phyloP scores from a whole-genome alignment of 176 grass and related monocot genomes.

The Aegilops sharonensis region DNA sequence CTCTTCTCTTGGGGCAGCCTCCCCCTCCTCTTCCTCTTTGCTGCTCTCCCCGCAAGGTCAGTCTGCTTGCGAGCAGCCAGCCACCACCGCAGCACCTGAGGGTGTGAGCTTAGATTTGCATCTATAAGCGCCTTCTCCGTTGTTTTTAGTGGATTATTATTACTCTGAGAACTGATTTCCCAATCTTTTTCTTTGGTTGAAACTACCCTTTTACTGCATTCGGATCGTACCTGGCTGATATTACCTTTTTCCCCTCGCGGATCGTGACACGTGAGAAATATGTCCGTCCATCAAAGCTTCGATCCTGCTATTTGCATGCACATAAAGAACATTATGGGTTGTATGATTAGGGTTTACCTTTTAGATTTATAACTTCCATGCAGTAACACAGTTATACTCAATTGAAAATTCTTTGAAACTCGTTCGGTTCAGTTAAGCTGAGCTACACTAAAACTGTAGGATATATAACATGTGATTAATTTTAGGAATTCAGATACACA shows the following conservation, averaged over 20 bases:
- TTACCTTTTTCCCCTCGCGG: conserved; percentile 10
- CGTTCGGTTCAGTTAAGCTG: neutral
- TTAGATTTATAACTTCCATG: conserved; percentile 2
- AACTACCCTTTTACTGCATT: conserved; percentile 28
- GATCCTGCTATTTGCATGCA: conserved; percentile 5
- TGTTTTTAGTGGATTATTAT: conserved; percentile 24
- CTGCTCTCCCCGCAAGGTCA: conserved; percentile 58
- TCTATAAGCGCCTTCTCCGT: conserved; percentile 52
- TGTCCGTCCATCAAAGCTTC: conserved; percentile 14
- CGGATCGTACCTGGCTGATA: conserved; percentile 25
- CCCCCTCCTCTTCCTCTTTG: conserved; percentile 43
- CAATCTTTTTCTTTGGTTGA: conserved; percentile 2
- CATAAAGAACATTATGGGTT: conserved; percentile 2
- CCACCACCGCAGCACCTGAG: conserved; percentile 44
- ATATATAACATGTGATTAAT: neutral
- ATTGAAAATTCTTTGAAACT: neutral
- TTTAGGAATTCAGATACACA: neutral
- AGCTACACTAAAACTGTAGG: neutral
- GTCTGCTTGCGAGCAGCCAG: conserved; percentile 52
- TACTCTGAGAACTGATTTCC: conserved; percentile 27
- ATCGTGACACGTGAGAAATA: conserved; percentile 12
- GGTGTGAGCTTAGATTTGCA: conserved; percentile 95
- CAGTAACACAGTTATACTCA: neutral
- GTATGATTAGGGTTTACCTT: conserved; percentile 35
- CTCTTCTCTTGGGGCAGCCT: conserved; percentile 24